phyloP scores from a whole-genome alignment of 1,139 yeast genomes.

The Nematodospora anomalae region DNA sequence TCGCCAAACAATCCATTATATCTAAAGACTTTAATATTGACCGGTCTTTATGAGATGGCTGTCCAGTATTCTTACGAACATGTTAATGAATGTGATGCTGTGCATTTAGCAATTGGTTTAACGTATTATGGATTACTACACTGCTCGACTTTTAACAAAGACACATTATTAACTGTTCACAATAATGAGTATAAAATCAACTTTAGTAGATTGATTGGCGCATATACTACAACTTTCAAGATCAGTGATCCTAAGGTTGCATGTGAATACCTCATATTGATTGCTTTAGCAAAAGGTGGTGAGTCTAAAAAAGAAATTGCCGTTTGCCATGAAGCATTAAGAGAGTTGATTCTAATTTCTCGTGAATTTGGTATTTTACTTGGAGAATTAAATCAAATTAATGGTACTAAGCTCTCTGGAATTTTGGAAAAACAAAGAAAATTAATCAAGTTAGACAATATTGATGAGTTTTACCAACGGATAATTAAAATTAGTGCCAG shows the following conservation, averaged over 20 bases:
- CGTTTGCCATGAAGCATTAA: conserved; percentile 74
- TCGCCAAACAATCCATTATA: conserved; percentile 67
- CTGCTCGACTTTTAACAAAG: conserved; percentile 39
- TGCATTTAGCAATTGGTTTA: conserved; percentile 83
- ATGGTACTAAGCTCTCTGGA: conserved; percentile 82
- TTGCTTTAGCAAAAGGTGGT: conserved; percentile 49
- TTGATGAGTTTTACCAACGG: conserved; percentile 48
- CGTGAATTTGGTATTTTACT: conserved; percentile 78
- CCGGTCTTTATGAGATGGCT: conserved; percentile 84
- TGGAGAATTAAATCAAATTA: conserved; percentile 70
- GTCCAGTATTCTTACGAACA: conserved; percentile 64
- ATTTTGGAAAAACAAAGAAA: conserved; percentile 76
- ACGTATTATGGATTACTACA: conserved; percentile 73
- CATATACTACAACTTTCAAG: conserved; percentile 79
- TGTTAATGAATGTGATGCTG: conserved; percentile 79
- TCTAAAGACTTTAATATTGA: conserved; percentile 69
- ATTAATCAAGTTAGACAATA: conserved; percentile 59
- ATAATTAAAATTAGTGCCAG: conserved; percentile 85
- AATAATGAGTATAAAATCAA: conserved; percentile 49
- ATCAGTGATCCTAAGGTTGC: conserved; percentile 88
- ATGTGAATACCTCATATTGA: conserved; percentile 77
- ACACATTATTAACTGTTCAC: conserved; percentile 33
- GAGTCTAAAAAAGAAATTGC: conserved; percentile 44
- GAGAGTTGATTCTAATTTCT: conserved; percentile 83
- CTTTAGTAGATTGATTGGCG: conserved; percentile 61